Base-by-base conservation (phyloP, 371 early-diverging fungal species). In the Saksenaea oblongispora region DNA sequence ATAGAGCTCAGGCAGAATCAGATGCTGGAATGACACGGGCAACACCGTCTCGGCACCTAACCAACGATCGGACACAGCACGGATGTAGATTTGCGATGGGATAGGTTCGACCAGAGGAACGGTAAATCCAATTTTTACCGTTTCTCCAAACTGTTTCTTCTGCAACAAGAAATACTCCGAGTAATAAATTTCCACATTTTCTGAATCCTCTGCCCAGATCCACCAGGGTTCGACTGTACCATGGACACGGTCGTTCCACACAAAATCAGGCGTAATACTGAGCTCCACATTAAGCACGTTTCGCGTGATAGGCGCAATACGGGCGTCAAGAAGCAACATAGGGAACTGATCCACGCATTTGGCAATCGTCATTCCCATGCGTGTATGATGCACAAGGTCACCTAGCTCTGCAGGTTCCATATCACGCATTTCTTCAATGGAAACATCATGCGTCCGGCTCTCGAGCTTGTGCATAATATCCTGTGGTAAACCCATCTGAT, bases 31-130 rank as follows among this genome's bases (percentile, higher is more conserved):
- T 2, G 95, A 93, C n/a, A 98, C 86, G 0, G 96, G 88, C 11
- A 90, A 65, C 10, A 91, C 81, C 0, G 90, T 89, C 66, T 96
- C 96, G 1, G 95, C 87, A 11, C 96, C 95, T 26, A 98, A 65
- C 97, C 98, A 98, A 37, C 91, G 84, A 80, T 98, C 98, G 0
- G 95, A 95, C 3, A 95, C 85, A 0, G 93, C 94, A 26, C 94
- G 88, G 14, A 97, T 84, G 71, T 85, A 95, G 17, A 97, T 88
- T 71, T 96, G 94, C 5, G 93, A 74, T 15, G 96, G 95, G 53
- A 95, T 74, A 39, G 93, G 94, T 65, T 95, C 97, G 0, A 86
- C 83, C 5, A 96, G 74, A 0, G 98, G 97, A 27, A 98, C 89
- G 0, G 94, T 93, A 68, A 97, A 94, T 2, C 81, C 81, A 37